These are phyloP conservation scores for Periconia digitata DNA, from an alignment of 2,329 filamentous ascomycete genomes.

Conservation along the genomic window DNA sequence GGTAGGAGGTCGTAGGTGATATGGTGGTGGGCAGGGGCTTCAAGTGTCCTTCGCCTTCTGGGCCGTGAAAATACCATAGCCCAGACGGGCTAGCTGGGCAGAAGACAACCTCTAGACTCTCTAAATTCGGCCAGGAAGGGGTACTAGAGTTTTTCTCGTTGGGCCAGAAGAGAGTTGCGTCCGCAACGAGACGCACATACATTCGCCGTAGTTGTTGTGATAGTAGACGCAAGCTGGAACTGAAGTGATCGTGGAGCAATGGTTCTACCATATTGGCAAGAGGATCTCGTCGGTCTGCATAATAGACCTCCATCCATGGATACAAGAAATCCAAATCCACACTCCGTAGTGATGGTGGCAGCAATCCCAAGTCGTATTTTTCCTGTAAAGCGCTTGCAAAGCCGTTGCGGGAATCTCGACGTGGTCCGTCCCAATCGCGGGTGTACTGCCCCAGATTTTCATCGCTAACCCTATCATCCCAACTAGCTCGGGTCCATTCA, in stretches of 20 bases:
- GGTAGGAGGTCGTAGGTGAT: too few species aligned
- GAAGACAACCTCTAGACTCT: slow-evolving; percentile 16
- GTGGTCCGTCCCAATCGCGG: slow-evolving; percentile 19
- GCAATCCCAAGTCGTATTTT: too few species aligned
- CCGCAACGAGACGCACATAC: slow-evolving; percentile 9
- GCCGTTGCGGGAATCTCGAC: slow-evolving; percentile 21
- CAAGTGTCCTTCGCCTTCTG: slow-evolving; percentile 12
- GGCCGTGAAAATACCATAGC: slow-evolving; percentile 19
- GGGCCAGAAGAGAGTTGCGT: slow-evolving; percentile 19
- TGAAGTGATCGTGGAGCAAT: slow-evolving; percentile 14
- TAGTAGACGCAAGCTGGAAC: slow-evolving; percentile 16
- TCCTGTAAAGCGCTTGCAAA: slow-evolving; percentile 16
- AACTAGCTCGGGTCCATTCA: background rate
- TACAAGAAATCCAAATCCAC: slow-evolving; percentile 4
- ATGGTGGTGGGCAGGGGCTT: too few species aligned
- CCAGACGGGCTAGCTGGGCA: slow-evolving; percentile 15
- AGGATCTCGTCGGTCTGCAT: slow-evolving; percentile 6
- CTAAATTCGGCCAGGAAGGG: slow-evolving; percentile 19
- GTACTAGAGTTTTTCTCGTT: background rate
- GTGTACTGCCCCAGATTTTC: slow-evolving; percentile 1
- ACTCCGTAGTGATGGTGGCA: background rate
- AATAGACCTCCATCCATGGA: background rate
- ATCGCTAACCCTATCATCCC: too few species aligned
- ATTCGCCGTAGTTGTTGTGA: slow-evolving; percentile 14
- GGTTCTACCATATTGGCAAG: slow-evolving; percentile 14